phyloP scores from a whole-genome alignment of 1,139 yeast genomes.

The Diutina rugosa region DNA sequence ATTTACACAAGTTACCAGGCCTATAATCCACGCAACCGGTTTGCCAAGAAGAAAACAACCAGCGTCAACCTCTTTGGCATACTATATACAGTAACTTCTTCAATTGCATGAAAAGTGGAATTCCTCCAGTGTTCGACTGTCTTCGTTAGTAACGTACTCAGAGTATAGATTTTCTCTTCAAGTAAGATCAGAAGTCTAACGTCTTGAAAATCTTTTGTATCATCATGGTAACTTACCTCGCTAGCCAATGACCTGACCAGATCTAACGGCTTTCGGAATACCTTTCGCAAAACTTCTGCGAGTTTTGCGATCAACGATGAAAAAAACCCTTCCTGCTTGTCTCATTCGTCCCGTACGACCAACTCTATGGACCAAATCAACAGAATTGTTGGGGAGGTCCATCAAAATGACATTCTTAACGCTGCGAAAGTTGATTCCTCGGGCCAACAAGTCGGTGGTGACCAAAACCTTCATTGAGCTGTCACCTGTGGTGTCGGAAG shows the following conservation, averaged over 20 bases:
- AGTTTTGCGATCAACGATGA: slow-evolving; percentile 56
- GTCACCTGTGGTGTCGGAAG: slow-evolving; percentile 6
- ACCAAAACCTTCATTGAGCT: slow-evolving; percentile 48
- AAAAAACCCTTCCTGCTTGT: slow-evolving; percentile 75
- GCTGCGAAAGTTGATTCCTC: slow-evolving; percentile 81
- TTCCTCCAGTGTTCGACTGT: too few relatives aligned
- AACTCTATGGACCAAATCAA: slow-evolving; percentile 80
- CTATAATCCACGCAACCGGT: not conserved
- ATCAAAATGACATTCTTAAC: slow-evolving; percentile 72
- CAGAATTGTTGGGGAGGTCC: slow-evolving; percentile 76
- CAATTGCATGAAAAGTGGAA: not conserved
- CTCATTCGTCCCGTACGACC: slow-evolving; percentile 95
- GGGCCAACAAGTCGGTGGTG: slow-evolving; percentile 82
- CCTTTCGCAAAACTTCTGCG: slow-evolving; percentile 75
- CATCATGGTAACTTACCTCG: slow-evolving; percentile 8
- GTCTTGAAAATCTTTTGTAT: slow-evolving; percentile 12
- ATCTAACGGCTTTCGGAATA: slow-evolving; percentile 56
- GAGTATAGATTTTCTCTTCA: slow-evolving; percentile 8
- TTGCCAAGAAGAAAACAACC: not conserved
- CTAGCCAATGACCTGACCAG: slow-evolving; percentile 31
- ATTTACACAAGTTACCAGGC: too few relatives aligned
- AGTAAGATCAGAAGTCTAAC: slow-evolving; percentile 15
- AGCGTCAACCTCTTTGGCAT: not conserved
- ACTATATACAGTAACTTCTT: not conserved
- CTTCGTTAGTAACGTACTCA: slow-evolving; percentile 3